These are phyloP conservation scores for Aspergillus ibericus DNA, from an alignment of 2,329 filamentous ascomycete genomes.

Conservation along the genomic window DNA sequence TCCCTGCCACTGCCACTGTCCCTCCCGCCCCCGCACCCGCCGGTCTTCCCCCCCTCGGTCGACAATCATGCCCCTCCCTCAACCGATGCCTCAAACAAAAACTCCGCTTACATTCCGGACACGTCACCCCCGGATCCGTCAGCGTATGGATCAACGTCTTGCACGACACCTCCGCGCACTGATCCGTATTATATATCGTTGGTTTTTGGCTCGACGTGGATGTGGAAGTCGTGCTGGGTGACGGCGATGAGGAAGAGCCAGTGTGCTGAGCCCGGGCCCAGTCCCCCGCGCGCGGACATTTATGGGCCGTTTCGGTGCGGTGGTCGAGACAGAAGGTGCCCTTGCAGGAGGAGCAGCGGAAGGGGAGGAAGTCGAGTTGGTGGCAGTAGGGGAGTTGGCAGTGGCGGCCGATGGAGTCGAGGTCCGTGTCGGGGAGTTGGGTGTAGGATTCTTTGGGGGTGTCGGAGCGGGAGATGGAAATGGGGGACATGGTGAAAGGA, in stretches of 20 bases:
- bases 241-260: not conserved
- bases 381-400: slow-evolving; percentile 91
- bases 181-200: slow-evolving; percentile 55
- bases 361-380: slow-evolving; percentile 93
- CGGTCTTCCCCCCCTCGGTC: slow-evolving; percentile 49
- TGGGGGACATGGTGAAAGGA: slow-evolving; percentile 24
- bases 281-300: slow-evolving; percentile 61
- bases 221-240: slow-evolving; percentile 23
- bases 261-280: slow-evolving; percentile 57
- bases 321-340: slow-evolving; percentile 90
- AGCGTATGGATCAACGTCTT: slow-evolving; percentile 55
- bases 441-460: slow-evolving; percentile 33
- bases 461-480: slow-evolving; percentile 21
- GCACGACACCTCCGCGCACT: slow-evolving; percentile 51
- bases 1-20: slow-evolving; percentile 28
- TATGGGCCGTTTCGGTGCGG: slow-evolving; percentile 79
- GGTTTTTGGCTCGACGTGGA: slow-evolving; percentile 47
- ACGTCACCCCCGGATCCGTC: slow-evolving; percentile 52
- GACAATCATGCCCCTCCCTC: slow-evolving; percentile 80
- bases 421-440: slow-evolving; percentile 63
- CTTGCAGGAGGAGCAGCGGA: slow-evolving; percentile 85
- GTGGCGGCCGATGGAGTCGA: slow-evolving; percentile 82
- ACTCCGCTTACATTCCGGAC: slow-evolving; percentile 49
- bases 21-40: slow-evolving; percentile 9
- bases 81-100: slow-evolving; percentile 56